phyloP scores from a whole-genome alignment of 345 rosid species.

The Citrus reticulata region DNA sequence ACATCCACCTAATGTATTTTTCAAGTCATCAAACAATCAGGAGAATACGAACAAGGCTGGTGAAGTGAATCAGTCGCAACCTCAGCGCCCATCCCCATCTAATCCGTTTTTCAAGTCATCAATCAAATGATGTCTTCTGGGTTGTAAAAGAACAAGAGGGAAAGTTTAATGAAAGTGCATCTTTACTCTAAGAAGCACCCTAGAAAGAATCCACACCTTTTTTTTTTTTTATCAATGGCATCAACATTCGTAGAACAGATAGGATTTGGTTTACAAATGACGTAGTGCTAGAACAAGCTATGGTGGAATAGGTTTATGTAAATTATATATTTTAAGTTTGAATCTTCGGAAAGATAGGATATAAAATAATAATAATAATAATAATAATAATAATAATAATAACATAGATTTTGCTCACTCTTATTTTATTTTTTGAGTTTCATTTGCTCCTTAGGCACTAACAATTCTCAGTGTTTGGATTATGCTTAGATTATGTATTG shows the following conservation, averaged over 20 bases:
- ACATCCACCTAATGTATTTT: constrained; percentile 16
- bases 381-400: too few species aligned
- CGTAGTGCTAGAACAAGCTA: background rate
- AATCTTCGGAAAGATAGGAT: too few species aligned
- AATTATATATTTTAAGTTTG: too few species aligned
- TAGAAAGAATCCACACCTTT: background rate
- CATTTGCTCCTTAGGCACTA: background rate
- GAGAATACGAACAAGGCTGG: constrained; percentile 22
- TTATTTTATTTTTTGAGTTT: background rate
- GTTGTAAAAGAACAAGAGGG: background rate
- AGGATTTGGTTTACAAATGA: background rate
- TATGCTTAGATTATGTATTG: too few species aligned
- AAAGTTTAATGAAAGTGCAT: background rate
- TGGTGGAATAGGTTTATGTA: background rate
- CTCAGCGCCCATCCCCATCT: constrained; percentile 38
- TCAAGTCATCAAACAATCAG: constrained; percentile 23
- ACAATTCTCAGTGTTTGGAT: background rate
- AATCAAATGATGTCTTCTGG: constrained; percentile 24
- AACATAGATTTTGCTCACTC: too few species aligned
- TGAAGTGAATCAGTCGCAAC: constrained; percentile 19
- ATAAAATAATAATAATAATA: too few species aligned
- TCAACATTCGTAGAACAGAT: background rate
- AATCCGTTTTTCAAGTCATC: constrained; percentile 53
- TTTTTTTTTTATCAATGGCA: background rate
- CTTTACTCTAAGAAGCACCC: background rate